Conservation (phyloP, 768 basidiomycete species). For the Clavaria fumosa region DNA sequence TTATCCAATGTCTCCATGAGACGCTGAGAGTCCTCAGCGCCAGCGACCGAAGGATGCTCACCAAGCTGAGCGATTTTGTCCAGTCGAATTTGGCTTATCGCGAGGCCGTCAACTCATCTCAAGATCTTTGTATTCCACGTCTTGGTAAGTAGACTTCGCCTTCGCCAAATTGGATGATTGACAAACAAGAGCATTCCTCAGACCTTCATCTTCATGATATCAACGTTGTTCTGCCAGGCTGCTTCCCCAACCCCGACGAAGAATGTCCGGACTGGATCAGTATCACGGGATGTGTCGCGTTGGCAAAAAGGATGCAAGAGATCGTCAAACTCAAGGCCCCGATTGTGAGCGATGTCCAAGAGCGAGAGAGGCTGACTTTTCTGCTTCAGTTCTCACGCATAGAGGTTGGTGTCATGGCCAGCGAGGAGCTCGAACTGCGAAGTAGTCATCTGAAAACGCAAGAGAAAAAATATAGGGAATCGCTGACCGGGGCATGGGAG, state of each 20-base stretch:
- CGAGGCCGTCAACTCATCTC: slow-evolving; percentile 1
- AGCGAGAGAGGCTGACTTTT: background rate
- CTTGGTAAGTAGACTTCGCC: background rate
- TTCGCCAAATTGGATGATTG: background rate
- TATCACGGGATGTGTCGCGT: slow-evolving; percentile 1
- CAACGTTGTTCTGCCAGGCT: background rate
- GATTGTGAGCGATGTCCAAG: background rate
- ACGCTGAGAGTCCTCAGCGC: slow-evolving; percentile 4
- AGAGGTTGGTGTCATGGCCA: too few species aligned
- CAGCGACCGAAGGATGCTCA: slow-evolving; percentile 1
- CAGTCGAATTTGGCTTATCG: slow-evolving; percentile 3
- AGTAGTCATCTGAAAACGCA: too few species aligned
- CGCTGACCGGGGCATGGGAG: too few species aligned
- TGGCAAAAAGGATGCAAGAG: background rate
- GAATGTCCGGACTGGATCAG: background rate
- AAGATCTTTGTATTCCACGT: slow-evolving; percentile 4
- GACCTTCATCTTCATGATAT: slow-evolving; percentile 5
- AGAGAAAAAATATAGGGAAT: too few species aligned
- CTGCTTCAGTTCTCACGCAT: too few species aligned
- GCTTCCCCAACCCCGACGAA: background rate
- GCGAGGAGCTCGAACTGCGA: too few species aligned
- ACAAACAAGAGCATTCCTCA: background rate
- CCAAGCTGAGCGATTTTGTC: slow-evolving; percentile 1
- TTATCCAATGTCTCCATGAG: slow-evolving; percentile 1
- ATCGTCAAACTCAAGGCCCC: background rate